A percentile compares a stretch with the other conserved stretches of the same genome.
Evolutionary conservation across 352 stramenopile genomes (phyloP).

Genomic region (Pythium pyrilobum): DNA sequence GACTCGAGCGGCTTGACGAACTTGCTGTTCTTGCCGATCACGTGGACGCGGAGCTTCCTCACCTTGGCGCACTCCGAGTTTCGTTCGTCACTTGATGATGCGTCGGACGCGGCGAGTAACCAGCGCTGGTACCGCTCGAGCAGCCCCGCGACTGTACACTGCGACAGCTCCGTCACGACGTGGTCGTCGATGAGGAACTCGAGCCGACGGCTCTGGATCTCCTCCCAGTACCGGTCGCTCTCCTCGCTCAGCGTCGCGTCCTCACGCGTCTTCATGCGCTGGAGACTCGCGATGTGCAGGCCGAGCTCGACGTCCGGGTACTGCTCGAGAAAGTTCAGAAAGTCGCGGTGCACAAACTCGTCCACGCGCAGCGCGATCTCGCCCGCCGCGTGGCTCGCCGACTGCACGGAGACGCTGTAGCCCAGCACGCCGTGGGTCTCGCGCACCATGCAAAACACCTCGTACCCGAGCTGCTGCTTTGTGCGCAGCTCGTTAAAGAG

Average conservation of each 20-base stretch:
- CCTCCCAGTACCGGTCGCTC: constrained; percentile 68
- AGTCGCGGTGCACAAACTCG: constrained; percentile 47
- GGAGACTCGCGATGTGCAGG: constrained; percentile 41
- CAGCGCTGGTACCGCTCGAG: constrained; percentile 44
- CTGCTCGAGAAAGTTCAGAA: constrained; percentile 26
- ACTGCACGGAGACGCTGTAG: constrained; percentile 66
- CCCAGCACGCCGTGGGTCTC: constrained; percentile 75
- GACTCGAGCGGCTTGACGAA: constrained; percentile 52
- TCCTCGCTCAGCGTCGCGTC: constrained; percentile 50
- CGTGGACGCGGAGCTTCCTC: constrained; percentile 65
- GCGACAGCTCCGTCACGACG: constrained; percentile 32
- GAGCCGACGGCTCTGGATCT: constrained; percentile 54
- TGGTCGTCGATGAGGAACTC: constrained; percentile 56
- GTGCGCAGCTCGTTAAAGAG: constrained; percentile 82
- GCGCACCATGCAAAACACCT: constrained; percentile 66
- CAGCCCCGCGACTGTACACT: constrained; percentile 39
- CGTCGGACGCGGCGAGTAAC: constrained; percentile 25
- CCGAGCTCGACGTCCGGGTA: constrained; percentile 27
- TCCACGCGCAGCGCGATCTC: constrained; percentile 62
- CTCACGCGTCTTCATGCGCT: constrained; percentile 36
- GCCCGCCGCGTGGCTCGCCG: constrained; percentile 47
- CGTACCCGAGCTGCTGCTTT: constrained; percentile 78
- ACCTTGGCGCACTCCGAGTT: constrained; percentile 3
- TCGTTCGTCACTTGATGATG: background rate
- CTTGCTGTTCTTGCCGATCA: constrained; percentile 60